Percentiles rank a stretch among this genome's conserved stretches.
Evolutionary conservation across 116 monocot genomes (phyloP).

Genomic region (Papilionanthe hybrid): DNA sequence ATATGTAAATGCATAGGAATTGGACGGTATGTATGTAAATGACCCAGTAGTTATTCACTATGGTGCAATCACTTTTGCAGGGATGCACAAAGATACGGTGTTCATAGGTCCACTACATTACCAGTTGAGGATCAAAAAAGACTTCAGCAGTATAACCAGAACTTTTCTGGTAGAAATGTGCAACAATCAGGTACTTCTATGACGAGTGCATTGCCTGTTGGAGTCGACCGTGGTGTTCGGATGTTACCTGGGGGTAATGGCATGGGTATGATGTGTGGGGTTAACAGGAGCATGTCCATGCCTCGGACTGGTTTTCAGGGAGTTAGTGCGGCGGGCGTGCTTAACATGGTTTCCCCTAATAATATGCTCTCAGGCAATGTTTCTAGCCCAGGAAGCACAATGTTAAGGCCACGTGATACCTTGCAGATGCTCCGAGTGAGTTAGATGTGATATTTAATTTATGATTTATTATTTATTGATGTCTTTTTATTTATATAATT

Average conservation of each 20-base stretch:
- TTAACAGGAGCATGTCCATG: conserved; percentile 52
- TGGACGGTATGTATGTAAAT: too few relatives aligned
- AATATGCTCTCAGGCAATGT: conserved; percentile 47
- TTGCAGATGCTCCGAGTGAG: conserved; percentile 72
- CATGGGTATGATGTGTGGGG: conserved; percentile 70
- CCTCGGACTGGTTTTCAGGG: conserved; percentile 62
- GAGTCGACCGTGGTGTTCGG: conserved; percentile 61
- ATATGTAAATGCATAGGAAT: too few relatives aligned
- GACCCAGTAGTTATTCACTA: background rate
- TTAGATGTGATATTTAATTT: background rate
- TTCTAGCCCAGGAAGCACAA: conserved; percentile 50
- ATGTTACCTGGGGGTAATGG: conserved; percentile 55
- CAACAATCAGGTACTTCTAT: conserved; percentile 52
- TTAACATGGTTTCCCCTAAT: conserved; percentile 64
- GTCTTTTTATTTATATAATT: background rate
- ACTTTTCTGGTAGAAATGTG: conserved; percentile 62
- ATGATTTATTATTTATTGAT: background rate
- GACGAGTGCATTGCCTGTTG: conserved; percentile 43
- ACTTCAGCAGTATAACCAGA: conserved; percentile 57
- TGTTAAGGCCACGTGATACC: conserved; percentile 63
- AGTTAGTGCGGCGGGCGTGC: conserved; percentile 49
- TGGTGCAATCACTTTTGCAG: conserved; percentile 24
- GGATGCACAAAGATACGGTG: conserved; percentile 59
- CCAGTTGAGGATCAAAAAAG: conserved; percentile 76
- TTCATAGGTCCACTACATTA: conserved; percentile 51